phyloP scores from a whole-genome alignment of 1,139 yeast species.

The Meyerozyma sp. region DNA sequence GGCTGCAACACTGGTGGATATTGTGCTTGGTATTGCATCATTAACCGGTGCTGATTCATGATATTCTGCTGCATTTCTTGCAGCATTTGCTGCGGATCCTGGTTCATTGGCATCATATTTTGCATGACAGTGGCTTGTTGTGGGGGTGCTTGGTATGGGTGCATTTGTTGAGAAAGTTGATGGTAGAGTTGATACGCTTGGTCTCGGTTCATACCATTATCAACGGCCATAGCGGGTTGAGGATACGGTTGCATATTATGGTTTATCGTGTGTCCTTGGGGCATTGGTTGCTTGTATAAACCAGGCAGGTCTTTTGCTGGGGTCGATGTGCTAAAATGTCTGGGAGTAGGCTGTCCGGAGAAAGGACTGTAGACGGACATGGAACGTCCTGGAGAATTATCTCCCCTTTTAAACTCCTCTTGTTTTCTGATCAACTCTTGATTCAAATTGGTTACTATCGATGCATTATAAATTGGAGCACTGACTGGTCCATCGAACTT shows the following conservation, averaged over 20 bases:
- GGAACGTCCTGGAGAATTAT: neutral
- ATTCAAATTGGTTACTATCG: constrained; percentile 12
- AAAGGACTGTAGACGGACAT: neutral
- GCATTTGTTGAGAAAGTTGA: neutral
- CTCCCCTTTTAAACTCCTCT: constrained; percentile 5
- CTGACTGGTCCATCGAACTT: constrained; percentile 25
- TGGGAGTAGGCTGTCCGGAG: constrained; percentile 1
- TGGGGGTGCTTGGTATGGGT: neutral
- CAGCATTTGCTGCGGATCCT: neutral
- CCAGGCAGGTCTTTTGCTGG: constrained; percentile 1
- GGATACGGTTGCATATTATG: neutral
- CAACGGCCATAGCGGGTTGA: neutral
- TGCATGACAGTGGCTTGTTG: neutral
- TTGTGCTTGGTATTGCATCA: constrained; percentile 1
- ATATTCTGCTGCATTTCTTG: constrained; percentile 1
- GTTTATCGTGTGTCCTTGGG: neutral
- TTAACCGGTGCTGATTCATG: neutral
- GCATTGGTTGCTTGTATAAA: neutral
- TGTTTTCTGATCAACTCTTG: constrained; percentile 13
- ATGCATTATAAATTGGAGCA: constrained; percentile 32
- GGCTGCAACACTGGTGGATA: neutral
- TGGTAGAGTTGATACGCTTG: neutral
- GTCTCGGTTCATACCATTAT: neutral
- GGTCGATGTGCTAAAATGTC: neutral
- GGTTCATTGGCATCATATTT: neutral